A percentile compares a stretch with the other conserved stretches of the same genome.
Evolutionary conservation across 805 yeast species (phyloP).

Genomic region (Cyberlindnera samutprakarnensis): DNA sequence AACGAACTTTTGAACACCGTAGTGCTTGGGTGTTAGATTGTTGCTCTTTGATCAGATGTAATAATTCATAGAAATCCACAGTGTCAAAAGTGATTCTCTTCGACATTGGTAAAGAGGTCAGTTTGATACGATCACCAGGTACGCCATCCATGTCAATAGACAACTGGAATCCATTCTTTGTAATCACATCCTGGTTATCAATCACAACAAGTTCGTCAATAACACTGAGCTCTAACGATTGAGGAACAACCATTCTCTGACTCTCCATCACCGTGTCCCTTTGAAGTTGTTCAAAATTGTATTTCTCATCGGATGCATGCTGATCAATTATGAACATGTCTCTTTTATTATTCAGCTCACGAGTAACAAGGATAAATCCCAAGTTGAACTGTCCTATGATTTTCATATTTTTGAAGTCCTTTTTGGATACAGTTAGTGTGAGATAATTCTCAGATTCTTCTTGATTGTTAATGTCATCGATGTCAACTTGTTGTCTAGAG

Average conservation of each 20-base stretch:
- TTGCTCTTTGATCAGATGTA: conserved; percentile 55
- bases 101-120: conserved; percentile 66
- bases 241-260: conserved; percentile 64
- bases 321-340: conserved; percentile 89
- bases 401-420: conserved; percentile 68
- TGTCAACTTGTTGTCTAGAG: conserved; percentile 2
- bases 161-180: conserved; percentile 72
- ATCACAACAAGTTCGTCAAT: conserved; percentile 71
- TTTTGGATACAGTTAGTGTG: conserved; percentile 55
- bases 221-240: conserved; percentile 54
- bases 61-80: conserved; percentile 65
- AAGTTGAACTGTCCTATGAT: conserved; percentile 90
- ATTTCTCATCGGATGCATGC: conserved; percentile 97
- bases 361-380: conserved; percentile 82
- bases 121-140: conserved; percentile 49
- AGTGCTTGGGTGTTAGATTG: conserved; percentile 34
- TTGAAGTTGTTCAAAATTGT: conserved; percentile 71
- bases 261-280: conserved; percentile 47
- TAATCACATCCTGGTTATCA: conserved; percentile 51
- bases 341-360: conserved; percentile 36
- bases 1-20: conserved; percentile 69
- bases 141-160: conserved; percentile 37
- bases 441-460: conserved; percentile 50
- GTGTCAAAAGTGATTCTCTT: conserved; percentile 60
- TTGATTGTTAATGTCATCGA: conserved; percentile 38